Base-by-base conservation (phyloP, 345 rosid genomes). In the Gossypium anomalum region DNA sequence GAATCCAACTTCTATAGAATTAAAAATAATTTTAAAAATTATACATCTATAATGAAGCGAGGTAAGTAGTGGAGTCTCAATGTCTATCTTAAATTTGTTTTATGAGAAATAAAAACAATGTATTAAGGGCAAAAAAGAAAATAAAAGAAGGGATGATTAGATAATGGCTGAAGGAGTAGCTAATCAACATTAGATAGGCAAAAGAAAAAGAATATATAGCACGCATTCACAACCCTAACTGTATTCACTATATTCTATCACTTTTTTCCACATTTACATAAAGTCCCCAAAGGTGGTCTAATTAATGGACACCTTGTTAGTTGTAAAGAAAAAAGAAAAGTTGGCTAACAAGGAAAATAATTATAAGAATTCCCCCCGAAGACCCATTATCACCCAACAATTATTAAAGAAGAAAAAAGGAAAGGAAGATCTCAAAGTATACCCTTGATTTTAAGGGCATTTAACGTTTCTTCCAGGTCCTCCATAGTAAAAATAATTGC, bases 401-500 rank as follows among this genome's bases (percentile, higher is more conserved):
- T 67, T 73, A 72, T 63, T 38, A 19, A 48, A 10, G 25, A 38
- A 67, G 74, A 44, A 77, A 77, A 74, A 12, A 58, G 3, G 38
- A 12, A 58, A 67, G 15, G 15, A 75, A 58, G 34, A 55, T 9
- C 10, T 55, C 38, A 67, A 23, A 59, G 25, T 78, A 48, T 72
- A 69, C 76, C 53, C 23, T 56, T 19, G 75, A 56, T 72, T 80
- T 82, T 80, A 95, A 80, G 97, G 92, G 77, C 99, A 95, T 65
- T 83, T 86, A 20, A 83, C 87, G 58, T 93, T 94, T 86, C 86
- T 89, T 48, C 98, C 98, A 29, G 98, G 98, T 27, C 98, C 98
- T 70, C 98, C 98, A 55, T 92, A 94, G 74, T 92, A 94, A 84
- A 94, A 90, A 77, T 92, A 90, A 81, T 86, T 88, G 17, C 99